Evolutionary conservation across 495 filamentous ascomycete genomes (phyloP).

Genomic region (Niebla homalea): DNA sequence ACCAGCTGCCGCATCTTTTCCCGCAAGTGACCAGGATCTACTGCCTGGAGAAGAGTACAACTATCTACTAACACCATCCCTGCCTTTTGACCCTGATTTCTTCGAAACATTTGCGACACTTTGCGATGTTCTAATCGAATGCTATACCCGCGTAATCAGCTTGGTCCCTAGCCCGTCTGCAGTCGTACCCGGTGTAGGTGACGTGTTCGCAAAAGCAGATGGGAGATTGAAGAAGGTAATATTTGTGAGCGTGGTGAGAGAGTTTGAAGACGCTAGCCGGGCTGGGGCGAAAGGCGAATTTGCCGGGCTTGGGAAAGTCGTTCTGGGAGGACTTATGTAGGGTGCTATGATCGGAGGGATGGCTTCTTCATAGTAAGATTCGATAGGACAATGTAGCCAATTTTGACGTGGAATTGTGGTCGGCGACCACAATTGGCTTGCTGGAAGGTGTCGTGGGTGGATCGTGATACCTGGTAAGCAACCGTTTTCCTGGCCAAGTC

Average conservation of each 20-base stretch:
- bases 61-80: slow-evolving; percentile 74
- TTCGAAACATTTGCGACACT: slow-evolving; percentile 95
- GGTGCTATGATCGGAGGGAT: too few relatives aligned
- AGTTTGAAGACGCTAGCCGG: slow-evolving; percentile 83
- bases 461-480: too few relatives aligned
- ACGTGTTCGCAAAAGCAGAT: slow-evolving; percentile 85
- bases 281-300: slow-evolving; percentile 64
- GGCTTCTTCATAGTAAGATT: too few relatives aligned
- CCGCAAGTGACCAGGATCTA: slow-evolving; percentile 39
- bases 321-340: slow-evolving; percentile 80
- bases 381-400: too few relatives aligned
- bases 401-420: too few relatives aligned
- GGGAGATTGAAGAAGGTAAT: slow-evolving; percentile 73
- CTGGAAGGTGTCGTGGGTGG: too few relatives aligned
- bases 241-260: slow-evolving; percentile 67
- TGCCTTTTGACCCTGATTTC: slow-evolving; percentile 96
- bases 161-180: slow-evolving; percentile 55
- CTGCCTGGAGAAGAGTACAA: slow-evolving; percentile 68
- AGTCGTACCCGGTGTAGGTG: slow-evolving; percentile 49
- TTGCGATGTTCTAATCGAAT: slow-evolving; percentile 90
- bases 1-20: slow-evolving; percentile 32
- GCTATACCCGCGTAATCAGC: slow-evolving; percentile 63
- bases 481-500: too few relatives aligned
- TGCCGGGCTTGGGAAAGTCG: slow-evolving; percentile 70
- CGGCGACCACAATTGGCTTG: too few relatives aligned